Evolutionary conservation across 371 early-diverging fungal genomes (phyloP).

Genomic region (Saksenaea oblongispora): DNA sequence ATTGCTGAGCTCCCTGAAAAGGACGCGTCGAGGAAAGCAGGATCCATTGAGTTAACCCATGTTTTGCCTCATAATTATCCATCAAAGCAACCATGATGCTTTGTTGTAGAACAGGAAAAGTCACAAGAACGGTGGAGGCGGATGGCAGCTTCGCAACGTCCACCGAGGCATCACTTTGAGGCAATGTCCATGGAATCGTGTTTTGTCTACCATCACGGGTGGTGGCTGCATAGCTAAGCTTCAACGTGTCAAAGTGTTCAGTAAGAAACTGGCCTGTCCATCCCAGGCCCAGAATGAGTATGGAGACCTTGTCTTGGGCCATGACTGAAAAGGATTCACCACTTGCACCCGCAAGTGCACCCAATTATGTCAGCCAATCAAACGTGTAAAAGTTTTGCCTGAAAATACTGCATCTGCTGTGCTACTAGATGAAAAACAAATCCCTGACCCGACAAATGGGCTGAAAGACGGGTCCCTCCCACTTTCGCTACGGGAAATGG

Average conservation of each 20-base stretch:
- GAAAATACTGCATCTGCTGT: too few relatives aligned
- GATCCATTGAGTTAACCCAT: slow-evolving; percentile 39
- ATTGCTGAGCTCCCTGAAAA: slow-evolving; percentile 22
- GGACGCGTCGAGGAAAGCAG: slow-evolving; percentile 45
- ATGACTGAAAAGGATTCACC: slow-evolving; percentile 10
- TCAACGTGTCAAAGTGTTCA: slow-evolving; percentile 16
- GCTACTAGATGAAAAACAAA: too few relatives aligned
- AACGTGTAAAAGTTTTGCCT: not conserved
- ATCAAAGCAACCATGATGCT: slow-evolving; percentile 29
- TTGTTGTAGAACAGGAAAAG: slow-evolving; percentile 36
- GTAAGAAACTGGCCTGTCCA: slow-evolving; percentile 51
- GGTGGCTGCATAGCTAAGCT: slow-evolving; percentile 39
- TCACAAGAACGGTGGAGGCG: slow-evolving; percentile 42
- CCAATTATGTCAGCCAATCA: too few relatives aligned
- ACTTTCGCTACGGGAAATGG: too few relatives aligned
- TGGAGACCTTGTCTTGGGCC: slow-evolving; percentile 23
- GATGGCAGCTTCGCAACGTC: slow-evolving; percentile 30
- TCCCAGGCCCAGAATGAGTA: slow-evolving; percentile 46
- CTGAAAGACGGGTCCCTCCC: too few relatives aligned
- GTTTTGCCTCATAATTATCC: slow-evolving; percentile 26
- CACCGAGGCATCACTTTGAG: slow-evolving; percentile 4
- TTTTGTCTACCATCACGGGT: slow-evolving; percentile 47
- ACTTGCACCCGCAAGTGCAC: too few relatives aligned
- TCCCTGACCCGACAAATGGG: too few relatives aligned
- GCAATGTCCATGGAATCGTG: slow-evolving; percentile 41